Evolutionary conservation across 2,329 filamentous ascomycete genomes (phyloP), one percentile per base, ranked within the genome.

Genomic region (Xylariales sp.): DNA sequence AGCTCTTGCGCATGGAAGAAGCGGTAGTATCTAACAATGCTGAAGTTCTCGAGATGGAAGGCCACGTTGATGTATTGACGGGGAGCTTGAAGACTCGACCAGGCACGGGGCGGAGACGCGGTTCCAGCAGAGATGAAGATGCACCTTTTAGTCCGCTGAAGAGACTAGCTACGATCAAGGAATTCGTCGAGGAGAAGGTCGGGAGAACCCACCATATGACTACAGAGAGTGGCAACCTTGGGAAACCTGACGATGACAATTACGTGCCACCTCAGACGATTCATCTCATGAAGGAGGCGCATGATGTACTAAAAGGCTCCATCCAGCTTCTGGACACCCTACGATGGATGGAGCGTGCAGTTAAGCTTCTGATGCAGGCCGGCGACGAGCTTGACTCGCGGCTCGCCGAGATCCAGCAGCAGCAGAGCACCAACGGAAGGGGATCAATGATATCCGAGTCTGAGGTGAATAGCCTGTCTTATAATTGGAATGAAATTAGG

Each of bases 271-370:
- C 65, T 48, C 65, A 66, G 32, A 69, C 67, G 41, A 68, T 67
- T 4, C 62, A 65, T 33, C 56, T 70, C 14, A 70, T 70, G 67
- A 69, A 69, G 48, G 59, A 65, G 33, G 66, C 66, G 0, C 67
- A 70, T 24, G 65, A 69, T 28, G 66, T 67, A 2, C 51, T 70
- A 17, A 68, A 68, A 38, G 62, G 61, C 11, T 63, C 64, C 2
- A 69, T 70, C 35, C 63, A 68, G 38, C 50, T 70, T 7, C 55
- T 70, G 1, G 66, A 70, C 33, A 70, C 67, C 2, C 56, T 70
- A 21, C 52, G 64, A 16, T 70, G 67, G 67, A 69, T 69, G 61
- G 67, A 70, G 43, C 59, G 67, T 6, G 66, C 63, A 2, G 50
- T 69, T 23, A 67, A 66, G 44, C 54, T 69, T 13, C 51, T 70